These are phyloP conservation scores for Astrephomene gubernaculifera DNA, from an alignment of 139 green algal genomes.

Conservation along the genomic window DNA sequence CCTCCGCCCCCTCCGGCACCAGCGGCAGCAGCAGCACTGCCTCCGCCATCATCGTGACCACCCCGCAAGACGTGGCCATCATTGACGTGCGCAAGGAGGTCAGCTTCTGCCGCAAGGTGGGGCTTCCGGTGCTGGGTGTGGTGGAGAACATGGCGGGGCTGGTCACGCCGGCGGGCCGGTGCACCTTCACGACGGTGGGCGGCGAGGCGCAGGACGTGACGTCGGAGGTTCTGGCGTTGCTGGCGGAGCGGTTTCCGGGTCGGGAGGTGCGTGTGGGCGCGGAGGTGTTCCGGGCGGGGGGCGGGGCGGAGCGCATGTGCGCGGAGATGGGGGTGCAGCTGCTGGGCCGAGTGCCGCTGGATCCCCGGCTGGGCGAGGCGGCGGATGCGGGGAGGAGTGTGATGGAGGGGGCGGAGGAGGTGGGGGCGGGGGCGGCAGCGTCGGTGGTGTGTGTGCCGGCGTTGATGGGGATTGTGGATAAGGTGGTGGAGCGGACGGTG, in stretches of 20 bases:
- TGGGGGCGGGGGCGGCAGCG: background rate
- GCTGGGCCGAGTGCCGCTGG: slow-evolving; percentile 89
- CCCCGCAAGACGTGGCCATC: slow-evolving; percentile 93
- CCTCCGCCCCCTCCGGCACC: background rate
- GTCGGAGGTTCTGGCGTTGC: slow-evolving; percentile 44
- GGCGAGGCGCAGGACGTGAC: slow-evolving; percentile 57
- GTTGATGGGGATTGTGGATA: slow-evolving; percentile 35
- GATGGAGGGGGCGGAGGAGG: background rate
- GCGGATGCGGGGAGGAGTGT: slow-evolving; percentile 78
- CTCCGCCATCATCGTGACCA: slow-evolving; percentile 69
- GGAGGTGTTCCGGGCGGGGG: slow-evolving; percentile 80
- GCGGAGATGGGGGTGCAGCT: slow-evolving; percentile 83
- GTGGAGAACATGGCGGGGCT: slow-evolving; percentile 98
- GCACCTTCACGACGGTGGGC: slow-evolving; percentile 63
- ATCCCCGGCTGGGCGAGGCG: slow-evolving; percentile 77
- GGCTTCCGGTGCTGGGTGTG: slow-evolving; percentile 89
- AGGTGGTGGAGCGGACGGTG: slow-evolving; percentile 23
- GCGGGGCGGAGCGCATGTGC: slow-evolving; percentile 84
- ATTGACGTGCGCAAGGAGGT: slow-evolving; percentile 98
- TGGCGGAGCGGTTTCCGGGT: slow-evolving; percentile 50
- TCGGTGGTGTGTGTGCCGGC: slow-evolving; percentile 18
- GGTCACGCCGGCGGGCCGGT: slow-evolving; percentile 53
- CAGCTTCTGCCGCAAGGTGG: slow-evolving; percentile 97
- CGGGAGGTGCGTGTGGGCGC: slow-evolving; percentile 28
- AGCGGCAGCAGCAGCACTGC: slow-evolving; percentile 16